phyloP scores from a whole-genome alignment of 2,329 filamentous ascomycete species.

The Lecanicillium sp. region DNA sequence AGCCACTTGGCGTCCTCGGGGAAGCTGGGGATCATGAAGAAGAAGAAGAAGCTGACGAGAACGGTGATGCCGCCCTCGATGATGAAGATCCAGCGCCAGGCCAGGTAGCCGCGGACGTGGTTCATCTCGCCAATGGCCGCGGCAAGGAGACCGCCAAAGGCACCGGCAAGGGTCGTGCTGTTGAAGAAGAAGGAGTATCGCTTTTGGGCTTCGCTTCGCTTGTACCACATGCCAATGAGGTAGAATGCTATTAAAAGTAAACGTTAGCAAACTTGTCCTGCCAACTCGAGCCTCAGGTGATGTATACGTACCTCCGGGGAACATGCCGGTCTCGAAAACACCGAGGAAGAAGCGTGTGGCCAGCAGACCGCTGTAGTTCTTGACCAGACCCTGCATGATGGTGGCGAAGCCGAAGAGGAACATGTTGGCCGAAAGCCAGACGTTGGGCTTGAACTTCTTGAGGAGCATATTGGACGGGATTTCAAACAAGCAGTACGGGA shows the following conservation, averaged over 20 bases:
- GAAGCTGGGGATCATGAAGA: slow-evolving; percentile 66
- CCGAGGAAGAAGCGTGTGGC: slow-evolving; percentile 82
- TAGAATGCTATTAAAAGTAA: slow-evolving; percentile 43
- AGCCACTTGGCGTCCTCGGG: slow-evolving; percentile 70
- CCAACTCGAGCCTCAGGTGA: background rate
- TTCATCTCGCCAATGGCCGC: slow-evolving; percentile 88
- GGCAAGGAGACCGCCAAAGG: slow-evolving; percentile 80
- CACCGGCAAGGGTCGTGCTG: slow-evolving; percentile 69
- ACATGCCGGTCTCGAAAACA: slow-evolving; percentile 67
- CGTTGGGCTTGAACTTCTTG: slow-evolving; percentile 42
- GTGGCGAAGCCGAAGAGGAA: slow-evolving; percentile 73
- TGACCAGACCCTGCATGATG: slow-evolving; percentile 67
- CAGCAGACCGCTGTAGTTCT: slow-evolving; percentile 70
- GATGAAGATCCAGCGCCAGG: slow-evolving; percentile 82
- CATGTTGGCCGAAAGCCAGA: slow-evolving; percentile 78
- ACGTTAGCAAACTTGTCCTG: slow-evolving; percentile 31
- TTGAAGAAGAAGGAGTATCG: slow-evolving; percentile 93
- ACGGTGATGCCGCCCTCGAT: slow-evolving; percentile 62
- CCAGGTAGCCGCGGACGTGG: slow-evolving; percentile 55
- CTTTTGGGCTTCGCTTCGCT: slow-evolving; percentile 78
- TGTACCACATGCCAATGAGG: slow-evolving; percentile 84
- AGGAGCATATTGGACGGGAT: slow-evolving; percentile 47
- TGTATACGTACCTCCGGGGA: slow-evolving; percentile 36
- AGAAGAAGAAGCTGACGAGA: slow-evolving; percentile 53
- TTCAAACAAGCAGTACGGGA: slow-evolving; percentile 66